Evolutionary conservation across 805 yeast species (phyloP), one percentile per base, ranked within the genome.

Genomic region (Pichia phayaonensis): DNA sequence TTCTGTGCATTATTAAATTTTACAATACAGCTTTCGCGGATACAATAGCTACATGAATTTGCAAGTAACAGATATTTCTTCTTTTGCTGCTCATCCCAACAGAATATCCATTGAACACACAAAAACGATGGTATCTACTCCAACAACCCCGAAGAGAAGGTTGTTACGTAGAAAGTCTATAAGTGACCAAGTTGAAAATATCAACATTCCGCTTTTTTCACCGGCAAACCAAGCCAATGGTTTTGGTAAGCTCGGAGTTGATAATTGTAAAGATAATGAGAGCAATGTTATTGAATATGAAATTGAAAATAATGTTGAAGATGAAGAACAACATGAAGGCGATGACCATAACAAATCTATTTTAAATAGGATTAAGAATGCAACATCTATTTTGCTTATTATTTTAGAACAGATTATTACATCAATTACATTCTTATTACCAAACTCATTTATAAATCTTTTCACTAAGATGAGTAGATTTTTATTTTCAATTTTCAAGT

Each of bases 381-480:
- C 47, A 7, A 45, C 56, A 8, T 64, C 68, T 3, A 59, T 64
- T 11, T 41, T 53, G 1, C 38, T 64, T 1, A 64, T 64, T 29
- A 45, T 64, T 11, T 45, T 59, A 3, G 68, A 64, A 47, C 65
- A 61, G 22, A 27, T 64, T 2, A 53, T 64, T 7, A 46, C 66
- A 1, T 50, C 50, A 22, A 57, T 64, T 22, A 62, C 67, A 2
- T 49, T 55, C 21, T 48, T 62, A 6, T 50, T 64, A 18, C 68
- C 68, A 0, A 56, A 60, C 15, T 26, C 56, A 22, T 38, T 64
- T 3, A 62, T 64, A 6, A 40, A 49, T 2, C n/a, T 56, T 10
- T 64, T 54, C 43, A 64, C 68, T 1, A 22, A 42, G 1, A 22
- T 62, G 4, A 60, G 57, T 18, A 56, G 53, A 39, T 47, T 51